Evolutionary conservation across 257 asterid genomes (phyloP), one percentile per base, ranked within the genome.

Genomic region (Parsonsia alboflavescens): DNA sequence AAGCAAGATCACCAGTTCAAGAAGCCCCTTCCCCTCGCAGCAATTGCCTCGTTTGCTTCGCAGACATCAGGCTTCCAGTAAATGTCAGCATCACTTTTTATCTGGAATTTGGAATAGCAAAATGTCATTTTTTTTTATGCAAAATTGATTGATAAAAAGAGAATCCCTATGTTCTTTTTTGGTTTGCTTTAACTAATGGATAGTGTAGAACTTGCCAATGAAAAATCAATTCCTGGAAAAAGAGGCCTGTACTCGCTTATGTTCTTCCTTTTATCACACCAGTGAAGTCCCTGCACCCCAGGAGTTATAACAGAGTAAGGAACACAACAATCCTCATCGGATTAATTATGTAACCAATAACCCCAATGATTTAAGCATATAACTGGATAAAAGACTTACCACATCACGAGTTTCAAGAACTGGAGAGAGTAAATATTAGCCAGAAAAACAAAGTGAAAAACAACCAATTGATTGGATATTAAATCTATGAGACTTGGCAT

Each of bases 241-340:
- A 90, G 81, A 49, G 79, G 81, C 80, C 77, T 88, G 75, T 92
- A 94, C 78, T 94, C 97, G 21, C 82, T 84, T 77, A 89, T 58
- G 85, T 91, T 89, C 85, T 97, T 86, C 78, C 98, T 90, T 87
- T 89, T 92, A 77, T 94, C 97, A 75, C 97, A 94, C 97, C 98
- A 94, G 78, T 92, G 89, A 75, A 93, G 91, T 64, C 98, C 97
- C 97, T 93, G 91, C 89, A 83, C 49, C 36, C 50, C 72, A 28
- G 8, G 76, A 83, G 48, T 8, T 49, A 76, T 22, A 46, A 49
- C 48, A 30, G 69, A 7, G 42, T 74, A 12, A 67, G 56, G 71
- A 41, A 12, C 41, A 44, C 44, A 13, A 8, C n/a, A 30, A 6
- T 28, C 0, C 4, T 28, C 4, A 13, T 61, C 61, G 28, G 15